Evolutionary conservation across 352 stramenopile genomes (phyloP).

Genomic region (Labyrinthula sp.): DNA sequence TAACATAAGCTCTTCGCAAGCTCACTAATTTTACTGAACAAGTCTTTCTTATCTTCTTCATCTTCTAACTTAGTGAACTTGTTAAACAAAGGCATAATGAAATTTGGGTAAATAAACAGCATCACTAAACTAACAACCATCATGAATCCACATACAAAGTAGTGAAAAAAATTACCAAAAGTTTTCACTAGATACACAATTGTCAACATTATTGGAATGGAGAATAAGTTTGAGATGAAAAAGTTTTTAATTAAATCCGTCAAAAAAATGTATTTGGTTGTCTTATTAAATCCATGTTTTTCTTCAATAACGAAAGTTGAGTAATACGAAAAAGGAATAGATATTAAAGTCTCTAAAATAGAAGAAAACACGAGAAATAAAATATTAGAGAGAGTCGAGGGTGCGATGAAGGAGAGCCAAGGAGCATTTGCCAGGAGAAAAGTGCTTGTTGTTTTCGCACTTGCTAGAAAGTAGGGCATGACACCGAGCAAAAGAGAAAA

Average conservation of each 20-base stretch:
- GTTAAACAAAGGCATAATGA: constrained; percentile 33
- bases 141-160: constrained; percentile 84
- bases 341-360: constrained; percentile 44
- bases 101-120: constrained; percentile 71
- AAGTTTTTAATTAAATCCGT: constrained; percentile 80
- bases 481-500: constrained; percentile 66
- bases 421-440: constrained; percentile 40
- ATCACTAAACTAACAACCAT: constrained; percentile 75
- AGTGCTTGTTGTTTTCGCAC: constrained; percentile 56
- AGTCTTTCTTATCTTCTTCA: constrained; percentile 65
- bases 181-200: constrained; percentile 40
- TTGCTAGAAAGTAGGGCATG: constrained; percentile 69
- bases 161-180: constrained; percentile 50
- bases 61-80: constrained; percentile 44
- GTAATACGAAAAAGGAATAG: constrained; percentile 54
- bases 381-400: constrained; percentile 46
- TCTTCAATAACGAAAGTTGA: constrained; percentile 84
- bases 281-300: constrained; percentile 92
- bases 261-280: constrained; percentile 72
- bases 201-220: constrained; percentile 44
- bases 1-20: constrained; percentile 67
- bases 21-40: constrained; percentile 66
- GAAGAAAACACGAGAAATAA: constrained; percentile 49
- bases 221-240: constrained; percentile 1
- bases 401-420: constrained; percentile 28